phyloP scores from a whole-genome alignment of 2,329 filamentous ascomycete genomes.

The Camillea tinctor region DNA sequence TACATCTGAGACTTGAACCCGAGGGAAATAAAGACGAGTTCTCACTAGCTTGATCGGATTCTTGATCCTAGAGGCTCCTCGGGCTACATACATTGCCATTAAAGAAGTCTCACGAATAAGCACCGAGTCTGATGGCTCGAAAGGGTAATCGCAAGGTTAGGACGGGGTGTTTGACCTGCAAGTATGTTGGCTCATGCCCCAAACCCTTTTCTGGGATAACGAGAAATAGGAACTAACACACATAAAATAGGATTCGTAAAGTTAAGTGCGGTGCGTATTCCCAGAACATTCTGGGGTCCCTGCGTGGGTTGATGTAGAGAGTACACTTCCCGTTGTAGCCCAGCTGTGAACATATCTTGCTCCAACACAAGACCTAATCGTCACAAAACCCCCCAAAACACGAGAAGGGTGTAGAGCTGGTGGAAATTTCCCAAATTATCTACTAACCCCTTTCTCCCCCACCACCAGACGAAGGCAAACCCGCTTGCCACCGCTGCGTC shows the following conservation, averaged over 20 bases:
- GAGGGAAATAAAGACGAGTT: background rate
- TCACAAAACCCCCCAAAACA: too few relatives aligned
- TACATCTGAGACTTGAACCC: too few relatives aligned
- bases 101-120: background rate
- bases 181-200: conserved; percentile 7
- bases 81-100: background rate
- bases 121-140: conserved; percentile 19
- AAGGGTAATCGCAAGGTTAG: conserved; percentile 28
- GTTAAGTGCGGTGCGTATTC: conserved; percentile 23
- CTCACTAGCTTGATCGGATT: conserved; percentile 17
- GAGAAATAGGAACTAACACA: conserved; percentile 8
- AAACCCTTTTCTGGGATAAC: background rate
- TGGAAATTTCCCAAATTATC: background rate
- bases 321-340: background rate
- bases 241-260: conserved; percentile 23
- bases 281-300: background rate
- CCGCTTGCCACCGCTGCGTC: conserved; percentile 25
- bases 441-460: background rate
- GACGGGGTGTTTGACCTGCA: conserved; percentile 27
- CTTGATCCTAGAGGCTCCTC: background rate
- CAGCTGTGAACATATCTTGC: background rate
- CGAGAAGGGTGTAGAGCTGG: too few relatives aligned
- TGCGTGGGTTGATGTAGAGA: background rate
- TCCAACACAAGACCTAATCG: too few relatives aligned
- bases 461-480: conserved; percentile 23